phyloP scores from a whole-genome alignment of 805 yeast species.

The Cyberlindnera euphorbiae region DNA sequence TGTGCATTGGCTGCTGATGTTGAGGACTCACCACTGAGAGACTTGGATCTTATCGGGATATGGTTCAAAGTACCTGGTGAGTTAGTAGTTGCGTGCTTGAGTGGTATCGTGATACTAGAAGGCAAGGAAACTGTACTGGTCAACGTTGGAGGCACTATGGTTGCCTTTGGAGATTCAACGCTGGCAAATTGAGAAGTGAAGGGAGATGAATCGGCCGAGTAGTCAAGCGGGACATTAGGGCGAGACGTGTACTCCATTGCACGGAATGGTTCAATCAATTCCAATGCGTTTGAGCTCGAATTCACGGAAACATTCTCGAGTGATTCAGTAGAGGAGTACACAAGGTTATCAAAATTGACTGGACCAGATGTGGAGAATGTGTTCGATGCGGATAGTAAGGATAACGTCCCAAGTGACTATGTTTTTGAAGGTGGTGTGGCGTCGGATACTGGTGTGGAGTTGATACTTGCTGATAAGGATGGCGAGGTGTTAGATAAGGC shows the following conservation, averaged over 20 bases:
- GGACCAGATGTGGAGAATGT: too few species aligned
- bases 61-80: background rate
- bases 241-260: too few species aligned
- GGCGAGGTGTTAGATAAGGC: conserved; percentile 2
- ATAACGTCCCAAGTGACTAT: too few species aligned
- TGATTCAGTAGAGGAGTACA: too few species aligned
- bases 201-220: too few species aligned
- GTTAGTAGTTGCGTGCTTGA: background rate
- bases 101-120: background rate
- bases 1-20: background rate
- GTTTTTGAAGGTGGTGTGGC: conserved; percentile 1
- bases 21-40: conserved; percentile 3
- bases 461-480: conserved; percentile 9
- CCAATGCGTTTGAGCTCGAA: too few species aligned
- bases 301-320: too few species aligned
- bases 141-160: conserved; percentile 1
- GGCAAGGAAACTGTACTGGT: conserved; percentile 2
- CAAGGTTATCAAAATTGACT: too few species aligned
- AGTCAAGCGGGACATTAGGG: too few species aligned
- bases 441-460: conserved; percentile 9
- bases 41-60: conserved; percentile 5
- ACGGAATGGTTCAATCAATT: too few species aligned
- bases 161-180: conserved; percentile 7
- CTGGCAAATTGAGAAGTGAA: conserved; percentile 4
- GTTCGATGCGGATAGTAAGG: too few species aligned